A percentile compares a stretch with the other conserved stretches of the same genome.
phyloP scores from a whole-genome alignment of 371 early-diverging fungal species.

The Gilbertella persicaria region DNA sequence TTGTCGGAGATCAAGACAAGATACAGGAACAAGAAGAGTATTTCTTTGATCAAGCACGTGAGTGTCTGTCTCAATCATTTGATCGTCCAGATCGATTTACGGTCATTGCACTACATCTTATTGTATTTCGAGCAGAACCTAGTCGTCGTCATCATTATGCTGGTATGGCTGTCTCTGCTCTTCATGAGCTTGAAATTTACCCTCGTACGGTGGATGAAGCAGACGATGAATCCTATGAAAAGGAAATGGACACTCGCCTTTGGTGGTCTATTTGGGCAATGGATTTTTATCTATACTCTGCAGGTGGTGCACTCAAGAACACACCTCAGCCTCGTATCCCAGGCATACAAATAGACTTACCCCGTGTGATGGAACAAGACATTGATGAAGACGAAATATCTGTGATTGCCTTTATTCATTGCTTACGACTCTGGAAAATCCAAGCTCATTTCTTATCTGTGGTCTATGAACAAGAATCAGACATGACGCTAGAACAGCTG shows the following conservation, averaged over 20 bases:
- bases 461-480: constrained; percentile 45
- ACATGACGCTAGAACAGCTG: constrained; percentile 47
- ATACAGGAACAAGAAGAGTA: constrained; percentile 49
- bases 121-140: constrained; percentile 31
- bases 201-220: constrained; percentile 42
- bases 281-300: constrained; percentile 45
- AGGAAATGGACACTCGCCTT: constrained; percentile 51
- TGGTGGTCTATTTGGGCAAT: constrained; percentile 55
- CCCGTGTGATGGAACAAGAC: constrained; percentile 46
- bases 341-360: constrained; percentile 32
- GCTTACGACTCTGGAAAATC: constrained; percentile 40
- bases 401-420: constrained; percentile 32
- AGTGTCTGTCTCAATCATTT: constrained; percentile 42
- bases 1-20: constrained; percentile 35
- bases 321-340: constrained; percentile 33
- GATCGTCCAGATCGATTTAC: constrained; percentile 44
- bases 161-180: constrained; percentile 49
- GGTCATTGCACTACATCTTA: constrained; percentile 33
- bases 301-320: constrained; percentile 33
- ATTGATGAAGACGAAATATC: constrained; percentile 41
- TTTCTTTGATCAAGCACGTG: constrained; percentile 47
- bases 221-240: constrained; percentile 39
- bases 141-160: constrained; percentile 40
- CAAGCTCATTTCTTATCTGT: constrained; percentile 42
- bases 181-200: constrained; percentile 46